Percentiles rank a stretch among this genome's conserved stretches.
These are phyloP conservation scores for Apocynum venetum DNA, from an alignment of 257 asterid genomes.

Conservation along the genomic window DNA sequence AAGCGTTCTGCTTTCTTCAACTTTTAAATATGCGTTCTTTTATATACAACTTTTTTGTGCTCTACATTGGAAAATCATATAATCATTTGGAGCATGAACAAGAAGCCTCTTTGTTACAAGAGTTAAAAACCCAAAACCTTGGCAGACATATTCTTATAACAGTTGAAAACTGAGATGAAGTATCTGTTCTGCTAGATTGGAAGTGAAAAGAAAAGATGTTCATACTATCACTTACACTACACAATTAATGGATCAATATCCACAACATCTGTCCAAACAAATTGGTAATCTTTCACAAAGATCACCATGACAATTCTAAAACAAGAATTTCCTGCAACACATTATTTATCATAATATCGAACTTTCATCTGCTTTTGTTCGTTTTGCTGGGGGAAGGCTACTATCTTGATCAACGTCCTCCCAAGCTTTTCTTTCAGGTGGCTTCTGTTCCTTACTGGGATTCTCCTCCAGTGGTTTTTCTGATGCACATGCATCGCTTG, in stretches of 20 bases:
- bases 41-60: background rate
- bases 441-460: conserved; percentile 20
- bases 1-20: background rate
- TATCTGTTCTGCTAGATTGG: background rate
- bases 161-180: background rate
- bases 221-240: background rate
- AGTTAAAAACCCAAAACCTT: background rate
- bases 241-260: conserved; percentile 10
- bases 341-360: conserved; percentile 14
- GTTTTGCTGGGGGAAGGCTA: conserved; percentile 28
- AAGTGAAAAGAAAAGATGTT: background rate
- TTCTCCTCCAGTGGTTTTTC: conserved; percentile 15
- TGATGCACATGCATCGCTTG: conserved; percentile 13
- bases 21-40: background rate
- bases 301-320: conserved; percentile 2
- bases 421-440: conserved; percentile 23
- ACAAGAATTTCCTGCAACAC: conserved; percentile 2
- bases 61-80: background rate
- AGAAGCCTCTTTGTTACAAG: background rate
- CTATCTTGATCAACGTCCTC: conserved; percentile 29
- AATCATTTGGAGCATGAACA: background rate
- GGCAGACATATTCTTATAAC: background rate
- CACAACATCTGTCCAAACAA: conserved; percentile 15
- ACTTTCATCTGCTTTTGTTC: conserved; percentile 39
- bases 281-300: conserved; percentile 6